Conservation (phyloP, 1,284 basidiomycete genomes). For the Ceratobasidium sp. region DNA sequence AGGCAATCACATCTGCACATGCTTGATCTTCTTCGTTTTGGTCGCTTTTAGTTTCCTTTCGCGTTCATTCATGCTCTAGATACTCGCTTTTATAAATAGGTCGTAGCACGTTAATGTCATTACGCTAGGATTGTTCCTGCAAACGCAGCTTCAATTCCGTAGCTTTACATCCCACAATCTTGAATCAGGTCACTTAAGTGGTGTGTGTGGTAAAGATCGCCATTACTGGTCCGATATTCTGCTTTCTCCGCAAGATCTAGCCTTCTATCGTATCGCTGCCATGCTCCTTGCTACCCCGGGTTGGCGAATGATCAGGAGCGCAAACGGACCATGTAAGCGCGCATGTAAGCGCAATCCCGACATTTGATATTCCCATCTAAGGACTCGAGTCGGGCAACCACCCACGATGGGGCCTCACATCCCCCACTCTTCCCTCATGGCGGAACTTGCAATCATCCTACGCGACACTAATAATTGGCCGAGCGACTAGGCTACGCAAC, state of each 20-base stretch:
- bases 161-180: too few species aligned
- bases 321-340: conserved; percentile 16
- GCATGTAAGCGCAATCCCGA: background rate
- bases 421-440: conserved; percentile 1
- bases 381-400: conserved; percentile 16
- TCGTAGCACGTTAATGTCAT: background rate
- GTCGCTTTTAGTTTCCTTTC: background rate
- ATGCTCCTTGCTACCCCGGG: background rate
- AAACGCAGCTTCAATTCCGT: too few species aligned
- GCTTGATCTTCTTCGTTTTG: background rate
- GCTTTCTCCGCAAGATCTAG: too few species aligned
- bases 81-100: background rate
- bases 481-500: background rate
- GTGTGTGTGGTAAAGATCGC: too few species aligned
- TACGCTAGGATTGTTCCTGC: background rate
- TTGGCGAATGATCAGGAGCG: background rate
- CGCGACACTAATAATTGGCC: conserved; percentile 19
- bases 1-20: conserved; percentile 6
- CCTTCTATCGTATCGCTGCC: too few species aligned
- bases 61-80: background rate
- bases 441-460: conserved; percentile 17
- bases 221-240: too few species aligned
- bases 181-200: too few species aligned
- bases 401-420: conserved; percentile 23
- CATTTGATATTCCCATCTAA: conserved; percentile 3